phyloP scores from a whole-genome alignment of 305 asterid species.

The Fraxinus floribunda region DNA sequence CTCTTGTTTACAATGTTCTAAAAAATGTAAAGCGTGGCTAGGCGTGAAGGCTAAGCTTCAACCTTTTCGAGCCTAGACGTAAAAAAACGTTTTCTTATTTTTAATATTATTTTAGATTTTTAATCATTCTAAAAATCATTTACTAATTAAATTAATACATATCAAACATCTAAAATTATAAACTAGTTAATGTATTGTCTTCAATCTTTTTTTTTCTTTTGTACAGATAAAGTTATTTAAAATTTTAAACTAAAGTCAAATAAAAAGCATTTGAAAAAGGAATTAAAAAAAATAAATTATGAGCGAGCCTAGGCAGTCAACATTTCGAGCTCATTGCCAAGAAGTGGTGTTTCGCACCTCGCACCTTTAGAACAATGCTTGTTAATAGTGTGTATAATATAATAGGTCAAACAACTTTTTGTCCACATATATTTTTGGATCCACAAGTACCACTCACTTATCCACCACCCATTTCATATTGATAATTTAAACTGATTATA shows the following conservation, averaged over 20 bases:
- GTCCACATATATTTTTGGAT: neutral
- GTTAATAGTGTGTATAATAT: neutral
- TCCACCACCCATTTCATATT: neutral
- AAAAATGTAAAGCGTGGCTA: neutral
- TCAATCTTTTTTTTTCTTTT: neutral
- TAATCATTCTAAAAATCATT: neutral
- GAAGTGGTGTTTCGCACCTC: neutral
- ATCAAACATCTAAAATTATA: neutral
- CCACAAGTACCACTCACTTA: neutral
- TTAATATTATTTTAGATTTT: neutral
- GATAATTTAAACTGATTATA: neutral
- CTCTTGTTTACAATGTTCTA: neutral
- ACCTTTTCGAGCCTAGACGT: neutral
- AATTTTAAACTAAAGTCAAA: neutral
- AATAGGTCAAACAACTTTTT: neutral
- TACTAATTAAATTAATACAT: too few relatives aligned
- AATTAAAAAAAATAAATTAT: too few relatives aligned
- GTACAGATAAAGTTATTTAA: neutral
- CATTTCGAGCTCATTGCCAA: neutral
- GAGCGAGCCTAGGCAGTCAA: neutral
- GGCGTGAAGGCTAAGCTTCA: neutral
- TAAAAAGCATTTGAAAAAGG: neutral
- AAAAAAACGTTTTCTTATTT: too few relatives aligned
- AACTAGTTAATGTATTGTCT: neutral
- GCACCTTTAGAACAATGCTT: neutral